Conservation (phyloP, 352 stramenopile genomes). For the Globisporangium viniferum region DNA sequence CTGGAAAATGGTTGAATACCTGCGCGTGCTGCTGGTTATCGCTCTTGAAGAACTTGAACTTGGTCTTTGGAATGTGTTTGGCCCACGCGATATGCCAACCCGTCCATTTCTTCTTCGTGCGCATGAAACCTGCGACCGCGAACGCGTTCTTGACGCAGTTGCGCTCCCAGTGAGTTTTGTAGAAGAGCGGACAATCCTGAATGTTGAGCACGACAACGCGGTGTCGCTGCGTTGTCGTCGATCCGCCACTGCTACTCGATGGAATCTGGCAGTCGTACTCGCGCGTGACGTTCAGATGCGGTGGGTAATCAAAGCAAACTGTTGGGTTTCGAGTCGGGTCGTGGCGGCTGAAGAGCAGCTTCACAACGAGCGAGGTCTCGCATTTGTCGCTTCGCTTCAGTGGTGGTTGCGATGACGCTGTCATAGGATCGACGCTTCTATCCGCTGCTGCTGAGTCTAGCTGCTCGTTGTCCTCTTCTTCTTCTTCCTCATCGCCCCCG, state of each 20-base stretch:
- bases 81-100: slow-evolving; percentile 63
- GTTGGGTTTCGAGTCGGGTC: slow-evolving; percentile 53
- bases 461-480: slow-evolving; percentile 21
- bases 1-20: slow-evolving; percentile 88
- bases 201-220: slow-evolving; percentile 39
- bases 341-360: slow-evolving; percentile 52
- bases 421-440: not conserved
- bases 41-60: slow-evolving; percentile 47
- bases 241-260: not conserved
- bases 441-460: slow-evolving; percentile 4
- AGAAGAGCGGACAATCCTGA: slow-evolving; percentile 45
- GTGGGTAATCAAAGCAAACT: slow-evolving; percentile 89
- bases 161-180: slow-evolving; percentile 89
- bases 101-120: slow-evolving; percentile 56
- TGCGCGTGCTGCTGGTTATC: slow-evolving; percentile 39
- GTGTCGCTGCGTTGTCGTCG: slow-evolving; percentile 3
- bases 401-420: not conserved
- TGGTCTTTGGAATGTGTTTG: slow-evolving; percentile 62
- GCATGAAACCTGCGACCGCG: slow-evolving; percentile 60
- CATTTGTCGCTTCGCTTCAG: slow-evolving; percentile 29
- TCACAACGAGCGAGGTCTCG: slow-evolving; percentile 33
- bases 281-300: slow-evolving; percentile 51
- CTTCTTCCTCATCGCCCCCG: slow-evolving; percentile 30
- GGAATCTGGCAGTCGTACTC: slow-evolving; percentile 21
- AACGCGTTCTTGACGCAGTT: slow-evolving; percentile 93